Conservation (phyloP, 2,329 filamentous ascomycete genomes). For the Periglandula ipomoeae region DNA sequence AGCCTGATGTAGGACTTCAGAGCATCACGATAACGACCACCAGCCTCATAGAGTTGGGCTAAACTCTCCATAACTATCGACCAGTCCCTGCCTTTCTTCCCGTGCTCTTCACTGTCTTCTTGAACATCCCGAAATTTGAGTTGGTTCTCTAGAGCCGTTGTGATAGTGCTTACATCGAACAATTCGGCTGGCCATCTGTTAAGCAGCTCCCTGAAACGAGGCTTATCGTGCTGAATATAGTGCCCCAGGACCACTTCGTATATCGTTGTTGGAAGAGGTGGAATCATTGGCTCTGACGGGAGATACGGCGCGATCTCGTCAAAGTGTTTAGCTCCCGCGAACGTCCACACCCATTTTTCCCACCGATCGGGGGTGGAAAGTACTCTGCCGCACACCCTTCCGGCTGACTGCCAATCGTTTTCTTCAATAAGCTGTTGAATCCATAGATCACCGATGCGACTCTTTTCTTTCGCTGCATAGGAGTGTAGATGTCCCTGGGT, state of each 20-base stretch:
- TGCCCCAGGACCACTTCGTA: slow-evolving; percentile 87
- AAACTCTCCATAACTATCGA: slow-evolving; percentile 78
- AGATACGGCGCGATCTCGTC: slow-evolving; percentile 85
- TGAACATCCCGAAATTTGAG: slow-evolving; percentile 66
- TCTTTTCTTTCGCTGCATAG: slow-evolving; percentile 75
- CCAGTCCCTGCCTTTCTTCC: slow-evolving; percentile 72
- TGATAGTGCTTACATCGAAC: slow-evolving; percentile 70
- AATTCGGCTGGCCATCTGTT: slow-evolving; percentile 78
- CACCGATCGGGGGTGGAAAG: slow-evolving; percentile 70
- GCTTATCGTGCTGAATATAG: slow-evolving; percentile 73
- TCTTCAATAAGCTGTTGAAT: slow-evolving; percentile 72
- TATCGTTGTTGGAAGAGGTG: slow-evolving; percentile 68
- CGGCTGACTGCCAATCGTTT: slow-evolving; percentile 68
- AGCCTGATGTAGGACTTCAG: slow-evolving; percentile 81
- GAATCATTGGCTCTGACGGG: slow-evolving; percentile 65
- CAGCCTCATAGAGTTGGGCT: slow-evolving; percentile 75
- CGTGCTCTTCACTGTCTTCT: slow-evolving; percentile 67
- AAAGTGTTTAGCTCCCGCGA: slow-evolving; percentile 76
- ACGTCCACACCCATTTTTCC: slow-evolving; percentile 95
- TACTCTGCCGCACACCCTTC: slow-evolving; percentile 73
- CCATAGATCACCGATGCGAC: slow-evolving; percentile 87
- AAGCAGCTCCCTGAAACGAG: slow-evolving; percentile 67
- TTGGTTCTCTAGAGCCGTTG: slow-evolving; percentile 72
- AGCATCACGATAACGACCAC: slow-evolving; percentile 73
- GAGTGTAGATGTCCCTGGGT: slow-evolving; percentile 50